A percentile compares a stretch with the other conserved stretches of the same genome.
Conservation (phyloP, 352 stramenopile species). For the Globisporangium splendens region DNA sequence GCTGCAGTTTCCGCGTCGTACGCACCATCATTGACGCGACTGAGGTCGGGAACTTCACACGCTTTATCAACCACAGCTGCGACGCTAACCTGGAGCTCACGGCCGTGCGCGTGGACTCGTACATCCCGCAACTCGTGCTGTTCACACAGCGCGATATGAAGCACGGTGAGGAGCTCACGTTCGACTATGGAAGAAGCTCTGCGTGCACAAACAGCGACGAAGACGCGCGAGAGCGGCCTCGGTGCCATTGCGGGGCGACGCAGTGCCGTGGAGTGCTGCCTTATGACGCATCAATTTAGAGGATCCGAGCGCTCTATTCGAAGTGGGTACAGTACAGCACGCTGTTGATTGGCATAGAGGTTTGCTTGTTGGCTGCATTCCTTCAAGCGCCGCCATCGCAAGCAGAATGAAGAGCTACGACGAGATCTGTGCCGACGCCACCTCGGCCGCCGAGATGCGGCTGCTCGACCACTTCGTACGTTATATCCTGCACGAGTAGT, state of each 20-base stretch:
- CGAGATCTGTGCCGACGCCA: conserved; percentile 55
- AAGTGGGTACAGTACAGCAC: neutral
- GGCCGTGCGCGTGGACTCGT: conserved; percentile 50
- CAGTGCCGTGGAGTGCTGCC: conserved; percentile 37
- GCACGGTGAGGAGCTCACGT: conserved; percentile 45
- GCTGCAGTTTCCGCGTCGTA: conserved; percentile 22
- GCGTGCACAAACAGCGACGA: neutral
- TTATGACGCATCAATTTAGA: conserved; percentile 24
- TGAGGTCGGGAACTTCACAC: conserved; percentile 43
- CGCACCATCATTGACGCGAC: conserved; percentile 66
- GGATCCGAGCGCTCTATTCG: neutral
- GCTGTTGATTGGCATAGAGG: neutral
- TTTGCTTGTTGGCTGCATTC: too few species aligned
- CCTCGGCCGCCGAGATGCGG: conserved; percentile 55
- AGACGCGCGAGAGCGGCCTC: neutral
- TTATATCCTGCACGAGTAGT: neutral
- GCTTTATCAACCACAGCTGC: conserved; percentile 77
- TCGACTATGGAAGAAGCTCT: conserved; percentile 44
- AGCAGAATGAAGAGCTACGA: conserved; percentile 67
- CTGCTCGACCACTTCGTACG: conserved; percentile 69
- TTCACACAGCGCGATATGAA: conserved; percentile 31
- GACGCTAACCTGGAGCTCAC: conserved; percentile 43
- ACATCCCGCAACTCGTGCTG: conserved; percentile 56
- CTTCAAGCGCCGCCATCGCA: neutral
- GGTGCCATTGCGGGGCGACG: conserved; percentile 26